Conservation (phyloP, 2,329 filamentous ascomycete species). For the Xylaria sp. region DNA sequence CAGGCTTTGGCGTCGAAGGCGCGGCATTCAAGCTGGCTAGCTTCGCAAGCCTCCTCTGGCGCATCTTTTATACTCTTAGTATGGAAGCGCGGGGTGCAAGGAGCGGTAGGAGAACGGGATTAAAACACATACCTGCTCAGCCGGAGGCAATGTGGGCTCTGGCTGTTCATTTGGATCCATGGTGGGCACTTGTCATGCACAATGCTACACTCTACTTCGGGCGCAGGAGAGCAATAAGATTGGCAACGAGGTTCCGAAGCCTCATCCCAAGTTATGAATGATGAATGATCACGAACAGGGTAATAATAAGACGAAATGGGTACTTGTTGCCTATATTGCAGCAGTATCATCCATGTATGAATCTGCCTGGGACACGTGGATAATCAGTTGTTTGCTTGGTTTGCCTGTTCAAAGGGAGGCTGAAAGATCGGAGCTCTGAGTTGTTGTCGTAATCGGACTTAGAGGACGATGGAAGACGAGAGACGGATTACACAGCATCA, state of each 20-base stretch:
- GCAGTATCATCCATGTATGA: neutral
- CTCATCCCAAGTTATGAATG: constrained; percentile 19
- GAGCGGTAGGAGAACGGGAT: neutral
- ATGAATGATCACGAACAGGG: neutral
- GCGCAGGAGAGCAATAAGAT: neutral
- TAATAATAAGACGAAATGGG: neutral
- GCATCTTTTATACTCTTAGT: constrained; percentile 45
- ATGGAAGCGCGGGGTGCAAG: neutral
- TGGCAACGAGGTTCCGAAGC: constrained; percentile 7
- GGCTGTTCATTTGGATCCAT: constrained; percentile 49
- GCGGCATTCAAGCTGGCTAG: constrained; percentile 40
- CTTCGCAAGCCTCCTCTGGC: constrained; percentile 48
- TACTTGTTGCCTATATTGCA: neutral
- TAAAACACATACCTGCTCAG: constrained; percentile 47
- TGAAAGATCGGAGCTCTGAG: neutral
- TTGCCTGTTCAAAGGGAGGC: constrained; percentile 7
- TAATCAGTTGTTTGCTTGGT: neutral
- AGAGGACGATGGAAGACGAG: constrained; percentile 37
- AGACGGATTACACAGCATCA: constrained; percentile 34
- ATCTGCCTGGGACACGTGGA: neutral
- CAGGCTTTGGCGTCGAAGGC: constrained; percentile 36
- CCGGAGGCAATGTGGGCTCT: constrained; percentile 48
- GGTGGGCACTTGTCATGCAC: constrained; percentile 11
- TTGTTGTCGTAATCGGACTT: constrained; percentile 30
- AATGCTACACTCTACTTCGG: constrained; percentile 14